These are phyloP conservation scores for Debaryomyces udenii DNA, from an alignment of 1,139 yeast species.

Conservation along the genomic window DNA sequence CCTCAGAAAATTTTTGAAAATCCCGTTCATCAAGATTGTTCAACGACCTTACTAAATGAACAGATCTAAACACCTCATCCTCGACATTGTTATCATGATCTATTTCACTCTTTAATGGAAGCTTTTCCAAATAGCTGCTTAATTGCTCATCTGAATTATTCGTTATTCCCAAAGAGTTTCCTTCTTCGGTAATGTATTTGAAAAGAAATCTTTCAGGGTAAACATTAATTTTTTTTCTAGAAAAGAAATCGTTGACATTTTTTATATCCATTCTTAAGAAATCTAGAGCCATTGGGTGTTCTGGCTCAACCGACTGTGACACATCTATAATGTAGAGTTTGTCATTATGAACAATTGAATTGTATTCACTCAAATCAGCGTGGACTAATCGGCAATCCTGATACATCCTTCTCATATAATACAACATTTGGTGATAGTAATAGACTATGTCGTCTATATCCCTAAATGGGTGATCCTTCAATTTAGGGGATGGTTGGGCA, in stretches of 20 bases:
- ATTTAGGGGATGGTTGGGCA: slow-evolving; percentile 85
- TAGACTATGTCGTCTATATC: slow-evolving; percentile 65
- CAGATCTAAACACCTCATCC: slow-evolving; percentile 85
- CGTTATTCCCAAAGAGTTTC: slow-evolving; percentile 39
- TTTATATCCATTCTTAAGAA: slow-evolving; percentile 96
- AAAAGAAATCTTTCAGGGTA: slow-evolving; percentile 83
- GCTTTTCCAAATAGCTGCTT: slow-evolving; percentile 38
- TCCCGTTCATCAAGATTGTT: slow-evolving; percentile 85
- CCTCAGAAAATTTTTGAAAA: slow-evolving; percentile 76
- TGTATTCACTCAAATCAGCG: slow-evolving; percentile 96
- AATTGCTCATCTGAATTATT: slow-evolving; percentile 48
- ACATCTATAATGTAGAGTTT: slow-evolving; percentile 90
- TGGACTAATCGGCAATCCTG: slow-evolving; percentile 90
- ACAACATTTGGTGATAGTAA: slow-evolving; percentile 76
- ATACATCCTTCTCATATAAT: slow-evolving; percentile 84
- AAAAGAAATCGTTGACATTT: slow-evolving; percentile 87
- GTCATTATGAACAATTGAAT: slow-evolving; percentile 82
- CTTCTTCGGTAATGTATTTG: slow-evolving; percentile 60
- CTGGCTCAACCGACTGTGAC: slow-evolving; percentile 96
- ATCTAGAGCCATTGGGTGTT: slow-evolving; percentile 95
- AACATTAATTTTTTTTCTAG: slow-evolving; percentile 67
- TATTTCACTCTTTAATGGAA: slow-evolving; percentile 59
- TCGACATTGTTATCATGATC: slow-evolving; percentile 56
- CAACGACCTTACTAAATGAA: slow-evolving; percentile 79
- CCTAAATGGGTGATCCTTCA: slow-evolving; percentile 75